Conservation (phyloP, 1,139 yeast genomes). For the Zygotorulaspora mrakii region DNA sequence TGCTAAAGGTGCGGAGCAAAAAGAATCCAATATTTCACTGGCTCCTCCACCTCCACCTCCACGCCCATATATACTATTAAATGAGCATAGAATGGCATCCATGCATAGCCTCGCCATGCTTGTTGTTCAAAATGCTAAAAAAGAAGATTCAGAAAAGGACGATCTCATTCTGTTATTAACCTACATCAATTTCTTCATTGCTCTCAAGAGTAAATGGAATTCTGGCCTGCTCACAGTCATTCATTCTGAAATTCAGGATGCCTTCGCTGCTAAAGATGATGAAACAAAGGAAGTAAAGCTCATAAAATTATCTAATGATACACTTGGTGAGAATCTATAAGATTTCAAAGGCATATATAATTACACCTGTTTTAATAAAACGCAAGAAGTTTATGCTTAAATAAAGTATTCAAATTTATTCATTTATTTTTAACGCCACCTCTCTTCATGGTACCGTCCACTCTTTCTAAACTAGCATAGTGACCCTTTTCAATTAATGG, state of each 20-base stretch:
- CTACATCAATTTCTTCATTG: constrained; percentile 30
- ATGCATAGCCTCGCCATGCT: constrained; percentile 30
- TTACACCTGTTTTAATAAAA: too few relatives aligned
- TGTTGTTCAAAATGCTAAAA: constrained; percentile 16
- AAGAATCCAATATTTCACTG: constrained; percentile 7
- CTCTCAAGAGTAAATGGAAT: constrained; percentile 31
- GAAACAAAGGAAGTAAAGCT: constrained; percentile 25
- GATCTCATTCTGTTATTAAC: constrained; percentile 22
- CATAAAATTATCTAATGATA: constrained; percentile 27
- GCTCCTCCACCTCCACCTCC: constrained; percentile 34
- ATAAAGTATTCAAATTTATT: too few relatives aligned
- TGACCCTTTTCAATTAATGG: constrained; percentile 73
- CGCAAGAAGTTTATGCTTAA: neutral
- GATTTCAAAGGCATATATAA: neutral
- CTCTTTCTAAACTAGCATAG: constrained; percentile 41
- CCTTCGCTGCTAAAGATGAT: constrained; percentile 9
- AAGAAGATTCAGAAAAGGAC: constrained; percentile 10
- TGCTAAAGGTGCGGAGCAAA: constrained; percentile 2
- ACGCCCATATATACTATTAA: constrained; percentile 27
- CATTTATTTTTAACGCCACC: constrained; percentile 32
- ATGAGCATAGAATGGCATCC: constrained; percentile 33
- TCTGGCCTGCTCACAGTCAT: constrained; percentile 19
- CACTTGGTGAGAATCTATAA: constrained; percentile 15
- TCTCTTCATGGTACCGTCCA: constrained; percentile 42
- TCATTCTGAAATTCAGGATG: constrained; percentile 16